Evolutionary conservation across 805 yeast species (phyloP).

Genomic region (Grigorovia transvaalensis): DNA sequence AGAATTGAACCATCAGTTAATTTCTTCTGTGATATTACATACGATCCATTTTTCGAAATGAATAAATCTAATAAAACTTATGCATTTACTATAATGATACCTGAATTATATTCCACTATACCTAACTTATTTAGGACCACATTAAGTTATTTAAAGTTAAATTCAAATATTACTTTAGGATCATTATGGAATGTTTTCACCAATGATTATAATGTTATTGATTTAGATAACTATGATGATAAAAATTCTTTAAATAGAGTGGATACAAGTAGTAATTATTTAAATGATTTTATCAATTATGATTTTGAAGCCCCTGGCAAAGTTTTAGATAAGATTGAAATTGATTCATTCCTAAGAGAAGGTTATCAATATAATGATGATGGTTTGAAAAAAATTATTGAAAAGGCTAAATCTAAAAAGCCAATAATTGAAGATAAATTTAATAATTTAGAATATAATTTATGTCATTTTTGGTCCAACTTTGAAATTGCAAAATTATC

Average conservation of each 20-base stretch:
- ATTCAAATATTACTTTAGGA: constrained; percentile 40
- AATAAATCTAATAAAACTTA: constrained; percentile 54
- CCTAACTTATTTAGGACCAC: constrained; percentile 75
- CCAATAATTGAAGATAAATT: constrained; percentile 42
- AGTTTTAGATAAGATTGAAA: constrained; percentile 23
- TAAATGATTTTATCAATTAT: constrained; percentile 23
- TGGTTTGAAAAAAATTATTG: constrained; percentile 31
- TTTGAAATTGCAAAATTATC: constrained; percentile 84
- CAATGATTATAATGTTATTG: constrained; percentile 30
- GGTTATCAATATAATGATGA: constrained; percentile 13
- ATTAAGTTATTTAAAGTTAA: constrained; percentile 42
- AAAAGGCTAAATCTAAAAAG: constrained; percentile 26
- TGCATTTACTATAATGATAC: constrained; percentile 74
- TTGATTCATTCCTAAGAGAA: constrained; percentile 23
- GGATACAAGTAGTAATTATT: constrained; percentile 11
- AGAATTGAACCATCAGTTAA: constrained; percentile 90
- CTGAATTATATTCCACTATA: constrained; percentile 71
- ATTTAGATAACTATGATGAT: constrained; percentile 23
- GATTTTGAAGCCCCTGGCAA: constrained; percentile 17
- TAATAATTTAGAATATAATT: constrained; percentile 57
- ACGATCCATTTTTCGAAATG: constrained; percentile 87
- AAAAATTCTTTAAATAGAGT: background rate
- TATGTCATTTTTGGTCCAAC: constrained; percentile 89
- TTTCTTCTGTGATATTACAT: constrained; percentile 81
- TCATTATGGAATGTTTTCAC: constrained; percentile 63